These are phyloP conservation scores for Globisporangium middletonii DNA, from an alignment of 352 stramenopile genomes.

Conservation along the genomic window DNA sequence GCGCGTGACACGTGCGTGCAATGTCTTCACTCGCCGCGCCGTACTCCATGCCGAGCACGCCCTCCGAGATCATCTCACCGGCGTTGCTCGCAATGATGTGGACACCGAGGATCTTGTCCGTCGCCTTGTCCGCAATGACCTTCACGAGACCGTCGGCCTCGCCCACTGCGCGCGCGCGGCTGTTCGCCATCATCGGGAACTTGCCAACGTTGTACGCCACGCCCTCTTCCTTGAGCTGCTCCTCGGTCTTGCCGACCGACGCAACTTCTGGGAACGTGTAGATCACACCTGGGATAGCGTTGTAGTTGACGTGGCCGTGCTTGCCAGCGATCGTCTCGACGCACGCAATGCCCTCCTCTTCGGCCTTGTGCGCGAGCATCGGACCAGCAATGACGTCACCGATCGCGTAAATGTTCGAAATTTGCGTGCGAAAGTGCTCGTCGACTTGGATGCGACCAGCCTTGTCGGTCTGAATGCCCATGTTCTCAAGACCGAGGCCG, in stretches of 20 bases:
- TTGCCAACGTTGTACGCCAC: conserved; percentile 96
- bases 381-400: conserved; percentile 97
- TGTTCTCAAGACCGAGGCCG: conserved; percentile 94
- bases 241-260: conserved; percentile 96
- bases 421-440: conserved; percentile 94
- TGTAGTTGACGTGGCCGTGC: conserved; percentile 99
- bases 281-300: conserved; percentile 98
- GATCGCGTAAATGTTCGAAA: conserved; percentile 95
- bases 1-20: conserved; percentile 97
- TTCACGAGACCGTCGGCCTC: conserved; percentile 97
- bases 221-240: conserved; percentile 95
- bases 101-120: conserved; percentile 97
- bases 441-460: conserved; percentile 96
- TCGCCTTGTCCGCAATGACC: conserved; percentile 96
- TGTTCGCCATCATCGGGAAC: conserved; percentile 98
- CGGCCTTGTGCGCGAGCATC: conserved; percentile 99
- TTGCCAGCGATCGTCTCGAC: conserved; percentile 96
- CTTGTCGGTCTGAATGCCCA: conserved; percentile 97
- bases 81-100: conserved; percentile 99
- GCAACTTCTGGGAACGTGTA: conserved; percentile 98
- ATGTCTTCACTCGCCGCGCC: conserved; percentile 97
- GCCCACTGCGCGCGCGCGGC: conserved; percentile 90
- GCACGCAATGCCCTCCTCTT: conserved; percentile 98
- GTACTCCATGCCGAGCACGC: conserved; percentile 98
- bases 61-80: conserved; percentile 99